Evolutionary conservation across 495 filamentous ascomycete genomes (phyloP), one percentile per base, ranked within the genome.

Genomic region (Trichoderma erinaceum): DNA sequence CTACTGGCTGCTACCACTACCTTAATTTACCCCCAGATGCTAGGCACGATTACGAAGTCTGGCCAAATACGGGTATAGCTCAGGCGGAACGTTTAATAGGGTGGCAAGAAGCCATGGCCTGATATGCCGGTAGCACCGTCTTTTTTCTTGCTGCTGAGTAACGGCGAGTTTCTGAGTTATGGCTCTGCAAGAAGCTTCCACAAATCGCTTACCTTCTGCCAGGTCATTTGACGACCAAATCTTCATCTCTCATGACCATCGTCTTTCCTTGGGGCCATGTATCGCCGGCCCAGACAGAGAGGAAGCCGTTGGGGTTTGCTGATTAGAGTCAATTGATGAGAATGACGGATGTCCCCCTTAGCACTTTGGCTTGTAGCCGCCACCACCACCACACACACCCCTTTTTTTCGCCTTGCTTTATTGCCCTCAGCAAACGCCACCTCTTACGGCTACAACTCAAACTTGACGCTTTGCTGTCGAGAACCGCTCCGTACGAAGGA

Each of bases 91-190:
- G 48, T 52, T 18, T 61, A 35, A 29, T 61, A 32, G 11, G 56
- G 56, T 61, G 56, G 56, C 56, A 61, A 61, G 23, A 61, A 61
- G 25, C 56, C 16, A 25, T 61, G 56, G 56, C 56, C 56, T 61
- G 56, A 61, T 61, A 25, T 61, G 25, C 56, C 56, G 56, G 56
- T 61, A 61, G 56, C 56, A 32, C 56, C 56, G 56, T 61, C 56
- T 18, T 61, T 21, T 61, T 23, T 61, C 29, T 29, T 32, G 56
- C 25, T 61, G 56, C 56, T 61, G 56, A 32, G 56, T 21, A 21
- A 61, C 56, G 16, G 13, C 56, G 29, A 21, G n/a, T 32, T 61
- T 32, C 12, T 27, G 25, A 23, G 15, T 21, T 61, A 12, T n/a
- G n/a, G n/a, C 27, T 4, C 56, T 61, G 56, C 56, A 61, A 25